Conservation (phyloP, 108 stramenopile genomes). For the Cyclostephanos invisitatus region DNA sequence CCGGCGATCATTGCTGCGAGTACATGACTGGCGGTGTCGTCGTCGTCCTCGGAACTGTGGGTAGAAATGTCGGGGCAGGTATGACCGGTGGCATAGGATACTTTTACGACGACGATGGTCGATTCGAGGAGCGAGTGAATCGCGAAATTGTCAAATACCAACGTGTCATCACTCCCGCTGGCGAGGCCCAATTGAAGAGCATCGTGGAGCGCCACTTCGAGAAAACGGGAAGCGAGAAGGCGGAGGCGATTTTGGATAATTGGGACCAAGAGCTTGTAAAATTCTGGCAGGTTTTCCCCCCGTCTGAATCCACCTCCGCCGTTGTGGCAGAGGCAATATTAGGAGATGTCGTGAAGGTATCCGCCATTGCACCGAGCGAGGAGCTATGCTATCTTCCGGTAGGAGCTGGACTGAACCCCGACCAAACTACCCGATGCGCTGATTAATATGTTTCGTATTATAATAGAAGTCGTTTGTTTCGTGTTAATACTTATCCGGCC, state of each 20-base stretch:
- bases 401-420: constrained; percentile 64
- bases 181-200: constrained; percentile 73
- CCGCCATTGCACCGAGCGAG: constrained; percentile 80
- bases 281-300: constrained; percentile 92
- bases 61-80: constrained; percentile 95
- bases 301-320: constrained; percentile 72
- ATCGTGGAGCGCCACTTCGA: constrained; percentile 90
- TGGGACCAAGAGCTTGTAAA: constrained; percentile 79
- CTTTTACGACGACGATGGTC: constrained; percentile 86
- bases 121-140: constrained; percentile 86
- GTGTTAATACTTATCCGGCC: neutral
- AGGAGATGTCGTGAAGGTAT: constrained; percentile 54
- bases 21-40: constrained; percentile 98
- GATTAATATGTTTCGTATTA: constrained; percentile 50
- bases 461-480: neutral
- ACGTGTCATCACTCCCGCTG: constrained; percentile 66
- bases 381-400: constrained; percentile 86
- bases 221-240: constrained; percentile 88
- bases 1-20: constrained; percentile 96
- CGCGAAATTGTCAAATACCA: constrained; percentile 89
- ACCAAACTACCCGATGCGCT: constrained; percentile 83
- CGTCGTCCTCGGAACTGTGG: constrained; percentile 89
- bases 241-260: constrained; percentile 82
- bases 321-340: constrained; percentile 55
- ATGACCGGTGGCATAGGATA: constrained; percentile 96